These are phyloP conservation scores for Penicillium sp. DNA, from an alignment of 2,329 filamentous ascomycete genomes.

Conservation along the genomic window DNA sequence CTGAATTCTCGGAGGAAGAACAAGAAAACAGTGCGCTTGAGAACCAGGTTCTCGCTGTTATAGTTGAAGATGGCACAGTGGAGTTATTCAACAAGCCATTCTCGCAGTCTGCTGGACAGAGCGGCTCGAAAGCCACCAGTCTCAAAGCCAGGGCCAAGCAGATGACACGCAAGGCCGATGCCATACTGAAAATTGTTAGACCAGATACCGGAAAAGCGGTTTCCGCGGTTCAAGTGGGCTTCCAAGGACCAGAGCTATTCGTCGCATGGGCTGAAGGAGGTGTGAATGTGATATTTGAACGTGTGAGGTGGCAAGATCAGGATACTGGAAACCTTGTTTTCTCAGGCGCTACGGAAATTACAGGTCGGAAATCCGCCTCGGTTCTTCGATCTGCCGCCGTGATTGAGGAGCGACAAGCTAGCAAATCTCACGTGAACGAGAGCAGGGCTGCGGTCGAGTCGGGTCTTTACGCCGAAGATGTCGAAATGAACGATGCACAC, in stretches of 20 bases:
- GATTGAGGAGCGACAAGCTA: conserved; percentile 51
- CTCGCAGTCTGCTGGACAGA: conserved; percentile 26
- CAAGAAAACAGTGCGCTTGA: conserved; percentile 20
- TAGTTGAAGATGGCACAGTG: conserved; percentile 47
- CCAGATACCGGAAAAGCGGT: conserved; percentile 40
- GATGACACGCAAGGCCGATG: conserved; percentile 43
- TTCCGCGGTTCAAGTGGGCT: conserved; percentile 40
- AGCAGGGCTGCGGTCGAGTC: conserved; percentile 52
- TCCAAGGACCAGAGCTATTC: conserved; percentile 45
- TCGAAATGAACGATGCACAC: conserved; percentile 29
- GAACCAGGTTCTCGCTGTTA: conserved; percentile 42
- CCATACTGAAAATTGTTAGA: conserved; percentile 42
- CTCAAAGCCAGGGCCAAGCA: conserved; percentile 44
- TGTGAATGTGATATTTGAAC: conserved; percentile 49
- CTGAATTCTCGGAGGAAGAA: conserved; percentile 15
- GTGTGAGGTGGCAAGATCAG: conserved; percentile 44
- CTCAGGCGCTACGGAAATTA: conserved; percentile 42
- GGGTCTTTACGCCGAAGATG: conserved; percentile 43
- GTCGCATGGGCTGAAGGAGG: conserved; percentile 49
- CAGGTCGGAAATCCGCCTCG: conserved; percentile 40
- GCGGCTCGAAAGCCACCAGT: conserved; percentile 30
- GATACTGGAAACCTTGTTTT: conserved; percentile 43
- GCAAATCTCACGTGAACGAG: conserved; percentile 55
- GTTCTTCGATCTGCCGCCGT: conserved; percentile 46
- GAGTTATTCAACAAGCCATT: conserved; percentile 51